Base-by-base conservation (phyloP, 495 filamentous ascomycete species). In the Penicillium mononematosum region DNA sequence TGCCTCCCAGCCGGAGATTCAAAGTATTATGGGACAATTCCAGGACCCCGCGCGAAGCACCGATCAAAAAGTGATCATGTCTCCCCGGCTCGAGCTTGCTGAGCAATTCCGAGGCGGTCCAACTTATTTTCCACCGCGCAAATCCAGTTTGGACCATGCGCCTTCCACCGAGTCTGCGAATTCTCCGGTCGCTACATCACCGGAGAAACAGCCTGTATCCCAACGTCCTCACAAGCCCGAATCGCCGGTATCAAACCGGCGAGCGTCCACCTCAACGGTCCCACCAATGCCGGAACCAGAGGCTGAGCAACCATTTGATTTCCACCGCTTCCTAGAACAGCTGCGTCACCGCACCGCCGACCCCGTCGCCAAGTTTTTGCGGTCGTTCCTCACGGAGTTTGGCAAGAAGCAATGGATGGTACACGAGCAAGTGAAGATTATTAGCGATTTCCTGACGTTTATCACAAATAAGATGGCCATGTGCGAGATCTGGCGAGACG, bases 391-490 rank as follows among this genome's bases (percentile, higher is more conserved):
- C 12, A 80, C 83, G 36, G 94, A 98, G 70, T 99, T 99, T 74
- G 90, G 88, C 11, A 99, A 99, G 74, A 90, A 91, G 62, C 95
- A 97, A 71, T 99, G 94, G 94, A 95, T 96, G 92, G 94, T 96
- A 8, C 94, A 98, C 66, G 94, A 99, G 72, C 94, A 99, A 70
- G 92, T 96, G 60, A 99, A 99, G 70, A 96, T 99, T 45, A 93
- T 99, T 57, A 85, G 90, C 53, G 94, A 99, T 67, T 99, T 99
- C 65, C 78, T 99, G 39, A 81, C 89, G n/a, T 99, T 99, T 61
- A 99, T 99, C 56, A 88, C 90, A 41, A 96, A 94, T 71, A 97
- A 96, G 73, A 99, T 99, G 94, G 91, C 87, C n/a, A 83, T 89
- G 61, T 99, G 94, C 65, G 94, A 99, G 55, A 89, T 99, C 7